Conservation (phyloP, 768 basidiomycete species). For the Pleurotus sapidus region DNA sequence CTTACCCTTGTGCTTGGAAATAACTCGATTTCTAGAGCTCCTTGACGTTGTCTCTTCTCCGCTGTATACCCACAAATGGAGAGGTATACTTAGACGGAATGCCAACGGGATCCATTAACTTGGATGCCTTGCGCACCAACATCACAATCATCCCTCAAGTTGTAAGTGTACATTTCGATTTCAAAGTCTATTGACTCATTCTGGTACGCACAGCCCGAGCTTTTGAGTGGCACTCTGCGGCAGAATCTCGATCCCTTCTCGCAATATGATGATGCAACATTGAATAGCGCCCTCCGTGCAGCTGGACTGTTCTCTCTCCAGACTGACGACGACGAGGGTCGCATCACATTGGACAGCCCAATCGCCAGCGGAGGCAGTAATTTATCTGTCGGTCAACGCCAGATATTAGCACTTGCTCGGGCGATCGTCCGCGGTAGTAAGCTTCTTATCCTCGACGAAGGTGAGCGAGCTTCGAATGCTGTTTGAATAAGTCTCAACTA, state of each 20-base stretch:
- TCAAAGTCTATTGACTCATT: too few species aligned
- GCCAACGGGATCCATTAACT: conserved; percentile 42
- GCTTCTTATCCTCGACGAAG: conserved; percentile 57
- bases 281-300: conserved; percentile 9
- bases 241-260: conserved; percentile 12
- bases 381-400: conserved; percentile 70
- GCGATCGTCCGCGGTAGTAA: conserved; percentile 49
- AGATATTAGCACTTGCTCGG: conserved; percentile 60
- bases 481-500: neutral
- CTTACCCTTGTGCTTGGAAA: neutral
- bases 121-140: conserved; percentile 50
- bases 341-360: conserved; percentile 50
- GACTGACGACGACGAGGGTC: conserved; percentile 18
- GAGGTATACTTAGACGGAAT: conserved; percentile 52
- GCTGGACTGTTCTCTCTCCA: conserved; percentile 12
- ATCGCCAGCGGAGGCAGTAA: conserved; percentile 64
- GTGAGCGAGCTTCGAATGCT: conserved; percentile 46
- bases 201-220: conserved; percentile 6
- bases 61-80: conserved; percentile 52
- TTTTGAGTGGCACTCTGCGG: conserved; percentile 9
- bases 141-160: conserved; percentile 58
- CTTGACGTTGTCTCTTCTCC: conserved; percentile 46
- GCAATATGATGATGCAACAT: conserved; percentile 9
- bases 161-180: conserved; percentile 16
- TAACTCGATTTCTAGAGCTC: conserved; percentile 16